phyloP scores from a whole-genome alignment of 768 basidiomycete genomes.

The Hericium coralloides region DNA sequence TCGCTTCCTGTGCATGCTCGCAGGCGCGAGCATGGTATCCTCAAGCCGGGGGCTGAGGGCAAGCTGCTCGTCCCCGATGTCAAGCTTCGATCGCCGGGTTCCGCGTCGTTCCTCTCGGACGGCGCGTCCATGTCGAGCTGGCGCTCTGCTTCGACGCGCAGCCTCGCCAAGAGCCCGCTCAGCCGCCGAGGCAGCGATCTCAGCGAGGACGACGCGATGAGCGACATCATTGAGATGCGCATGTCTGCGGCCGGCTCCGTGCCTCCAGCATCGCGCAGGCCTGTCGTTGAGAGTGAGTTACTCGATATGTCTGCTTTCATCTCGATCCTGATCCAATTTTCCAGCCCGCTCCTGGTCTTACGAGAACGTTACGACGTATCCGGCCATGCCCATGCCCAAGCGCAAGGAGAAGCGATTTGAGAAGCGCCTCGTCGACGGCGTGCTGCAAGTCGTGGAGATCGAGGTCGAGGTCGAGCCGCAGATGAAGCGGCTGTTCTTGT shows the following conservation, averaged over 20 bases:
- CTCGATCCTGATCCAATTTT: conserved; percentile 2
- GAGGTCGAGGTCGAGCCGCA: conserved; percentile 47
- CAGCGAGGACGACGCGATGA: conserved; percentile 23
- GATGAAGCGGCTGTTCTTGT: conserved; percentile 62
- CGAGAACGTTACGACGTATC: conserved; percentile 62
- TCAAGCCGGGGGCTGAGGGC: conserved; percentile 56
- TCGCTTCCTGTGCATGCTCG: conserved; percentile 24
- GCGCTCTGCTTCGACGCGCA: conserved; percentile 13
- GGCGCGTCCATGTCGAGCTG: conserved; percentile 16
- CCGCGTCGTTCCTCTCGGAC: conserved; percentile 11
- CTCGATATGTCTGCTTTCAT: background rate
- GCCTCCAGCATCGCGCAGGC: conserved; percentile 27
- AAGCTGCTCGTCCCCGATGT: conserved; percentile 49
- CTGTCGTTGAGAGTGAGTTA: conserved; percentile 44
- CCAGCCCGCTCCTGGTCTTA: conserved; percentile 70
- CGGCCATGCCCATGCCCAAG: conserved; percentile 35
- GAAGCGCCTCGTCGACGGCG: conserved; percentile 38
- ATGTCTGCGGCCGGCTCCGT: conserved; percentile 17
- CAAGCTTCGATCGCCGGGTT: conserved; percentile 28
- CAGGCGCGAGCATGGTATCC: conserved; percentile 42
- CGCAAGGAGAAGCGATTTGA: conserved; percentile 45
- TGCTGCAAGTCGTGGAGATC: conserved; percentile 42
- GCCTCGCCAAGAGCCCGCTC: conserved; percentile 28
- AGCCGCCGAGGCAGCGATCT: conserved; percentile 32
- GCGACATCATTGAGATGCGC: conserved; percentile 20